phyloP scores from a whole-genome alignment of 768 basidiomycete genomes.

The Lactarius psammicola region DNA sequence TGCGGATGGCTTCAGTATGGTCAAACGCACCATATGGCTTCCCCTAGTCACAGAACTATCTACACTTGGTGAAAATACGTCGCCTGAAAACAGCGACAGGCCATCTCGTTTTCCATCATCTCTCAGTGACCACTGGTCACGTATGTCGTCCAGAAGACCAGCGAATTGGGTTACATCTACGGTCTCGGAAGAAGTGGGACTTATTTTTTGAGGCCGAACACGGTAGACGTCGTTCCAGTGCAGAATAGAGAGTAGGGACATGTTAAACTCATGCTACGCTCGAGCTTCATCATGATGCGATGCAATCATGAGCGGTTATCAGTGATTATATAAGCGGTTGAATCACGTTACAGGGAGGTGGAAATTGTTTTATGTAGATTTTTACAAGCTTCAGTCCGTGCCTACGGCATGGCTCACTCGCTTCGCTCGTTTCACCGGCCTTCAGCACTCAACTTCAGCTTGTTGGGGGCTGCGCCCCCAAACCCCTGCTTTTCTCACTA shows the following conservation, averaged over 20 bases:
- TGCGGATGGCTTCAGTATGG: background rate
- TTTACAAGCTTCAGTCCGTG: too few relatives aligned
- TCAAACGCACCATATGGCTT: constrained; percentile 73
- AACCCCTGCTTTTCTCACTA: too few relatives aligned
- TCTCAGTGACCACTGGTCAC: constrained; percentile 52
- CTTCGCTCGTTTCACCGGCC: too few relatives aligned
- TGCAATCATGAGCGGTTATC: background rate
- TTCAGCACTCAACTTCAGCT: too few relatives aligned
- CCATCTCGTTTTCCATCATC: constrained; percentile 61
- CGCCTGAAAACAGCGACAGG: constrained; percentile 82
- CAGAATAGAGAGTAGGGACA: constrained; percentile 46
- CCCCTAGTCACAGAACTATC: constrained; percentile 88
- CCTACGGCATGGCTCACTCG: too few relatives aligned
- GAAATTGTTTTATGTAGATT: too few relatives aligned
- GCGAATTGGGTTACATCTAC: constrained; percentile 87
- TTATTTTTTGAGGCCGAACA: constrained; percentile 69
- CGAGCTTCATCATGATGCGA: background rate
- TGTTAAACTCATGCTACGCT: constrained; percentile 23
- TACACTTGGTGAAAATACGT: constrained; percentile 82
- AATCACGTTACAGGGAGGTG: background rate
- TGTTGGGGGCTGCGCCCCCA: too few relatives aligned
- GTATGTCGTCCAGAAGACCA: constrained; percentile 61
- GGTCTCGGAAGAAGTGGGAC: constrained; percentile 51
- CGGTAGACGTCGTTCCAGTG: constrained; percentile 88
- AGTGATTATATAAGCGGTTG: background rate